Base-by-base conservation (phyloP, 1,139 yeast species). In the Diutina pseudorugosa region DNA sequence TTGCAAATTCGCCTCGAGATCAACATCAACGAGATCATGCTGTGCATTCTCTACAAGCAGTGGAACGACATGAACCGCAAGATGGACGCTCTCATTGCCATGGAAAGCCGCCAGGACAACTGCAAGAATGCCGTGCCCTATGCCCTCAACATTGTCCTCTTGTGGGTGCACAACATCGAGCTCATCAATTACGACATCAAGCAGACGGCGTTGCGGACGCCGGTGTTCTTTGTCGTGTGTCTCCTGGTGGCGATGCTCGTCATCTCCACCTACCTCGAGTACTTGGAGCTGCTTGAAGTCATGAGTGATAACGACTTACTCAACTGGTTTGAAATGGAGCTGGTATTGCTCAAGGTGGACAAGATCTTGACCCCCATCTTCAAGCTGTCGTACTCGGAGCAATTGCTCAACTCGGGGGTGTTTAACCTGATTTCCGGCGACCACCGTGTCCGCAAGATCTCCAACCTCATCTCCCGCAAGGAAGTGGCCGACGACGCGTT, bases 181-280 rank as follows among this genome's bases (percentile, higher is more conserved):
- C 77, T 80, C 51, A 76, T 76, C 27, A 77, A 78, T 54, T 45
- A 45, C 19, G 84, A 83, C 62, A 80, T 84, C 2, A 81, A 79
- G 55, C 77, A 79, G 60, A 80, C 85, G 0, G 77, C 86, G 0
- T 75, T 83, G 52, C 72, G 88, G 58, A 83, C 91, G 0, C 93
- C 93, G 2, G 85, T 84, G 18, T 83, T 83, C 62, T 83, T 85
- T 60, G 76, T 83, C 47, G 81, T 87, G 0, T 82, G 87, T 61
- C 73, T 83, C 27, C 82, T 83, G 61, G 76, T 83, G 1, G 72
- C 89, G 2, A 68, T 81, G 4, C 64, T 84, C 53, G 67, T 83
- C 47, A 71, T 84, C 53, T 33, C 16, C 18, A 27, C 27, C 18
- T 45, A 45, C 14, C 27, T 45, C n/a, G 40, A 21, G 19, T 18